Base-by-base conservation (phyloP, 164 flowering plant species). In the Macadamia integrifolia region DNA sequence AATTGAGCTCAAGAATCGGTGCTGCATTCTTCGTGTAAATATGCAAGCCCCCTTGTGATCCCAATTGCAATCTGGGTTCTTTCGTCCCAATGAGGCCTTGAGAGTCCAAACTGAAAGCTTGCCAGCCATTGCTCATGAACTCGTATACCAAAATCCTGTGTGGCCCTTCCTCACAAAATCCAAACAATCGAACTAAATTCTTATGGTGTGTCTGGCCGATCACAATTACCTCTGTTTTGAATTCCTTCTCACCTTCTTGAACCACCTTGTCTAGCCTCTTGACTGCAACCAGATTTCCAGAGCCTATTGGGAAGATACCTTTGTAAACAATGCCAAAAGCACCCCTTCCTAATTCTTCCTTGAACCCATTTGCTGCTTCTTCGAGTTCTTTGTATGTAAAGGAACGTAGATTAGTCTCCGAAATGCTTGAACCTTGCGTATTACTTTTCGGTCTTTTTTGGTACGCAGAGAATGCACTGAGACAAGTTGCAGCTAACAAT, bases 281-380 rank as follows among this genome's bases (percentile, higher is more conserved):
- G 5, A 72, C 75, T 30, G 78, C 80, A 3, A 77, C 69, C 3
- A 64, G 15, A 18, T 35, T 42, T 7, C 28, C n/a, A 4, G 60
- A 40, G 3, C 42, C 29, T 5, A 55, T 43, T 11, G 6, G 60
- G 13, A 68, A 8, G 42, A 46, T 6, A 3, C 80, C 80, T 64
- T 74, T 78, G 30, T 69, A 78, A 30, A 78, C 76, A 12, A 28
- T 62, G 6, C 75, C 75, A 31, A 71, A 78, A 35, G 80, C 61
- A n/a, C 80, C 78, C 48, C 56, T 69, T 4, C 78, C 80, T 28
- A 78, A 32, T 35, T 68, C 74, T 46, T 78, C 71, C 53, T 72
- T 66, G 71, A 78, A 78, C 1, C 74, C 74, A 52, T 66, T 43
- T 6, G 76, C 71, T 0, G 71, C 75, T 32, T 66, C 62, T 50